These are phyloP conservation scores for Vitis labrusca DNA, from an alignment of 164 flowering plant genomes.

Conservation along the genomic window DNA sequence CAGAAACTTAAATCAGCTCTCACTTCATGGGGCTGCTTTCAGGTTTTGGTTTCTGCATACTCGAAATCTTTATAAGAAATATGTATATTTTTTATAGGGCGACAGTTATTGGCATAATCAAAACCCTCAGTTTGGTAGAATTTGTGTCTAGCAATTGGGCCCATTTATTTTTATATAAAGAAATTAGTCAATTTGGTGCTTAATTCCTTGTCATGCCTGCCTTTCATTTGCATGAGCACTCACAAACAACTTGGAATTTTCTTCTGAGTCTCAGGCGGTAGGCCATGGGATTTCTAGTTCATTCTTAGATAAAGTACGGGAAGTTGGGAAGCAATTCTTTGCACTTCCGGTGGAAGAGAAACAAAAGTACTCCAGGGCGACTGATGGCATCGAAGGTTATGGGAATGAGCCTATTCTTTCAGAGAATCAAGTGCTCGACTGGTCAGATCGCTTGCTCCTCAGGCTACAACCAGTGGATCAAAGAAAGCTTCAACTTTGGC, in stretches of 20 bases:
- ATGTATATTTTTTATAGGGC: too few species aligned
- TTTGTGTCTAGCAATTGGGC: too few species aligned
- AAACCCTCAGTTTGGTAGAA: too few species aligned
- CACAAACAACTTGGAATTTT: not conserved
- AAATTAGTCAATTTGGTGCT: too few species aligned
- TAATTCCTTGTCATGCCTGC: too few species aligned
- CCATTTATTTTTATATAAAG: too few species aligned
- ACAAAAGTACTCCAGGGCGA: slow-evolving; percentile 21
- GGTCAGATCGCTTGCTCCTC: slow-evolving; percentile 40
- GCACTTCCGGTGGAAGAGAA: slow-evolving; percentile 36
- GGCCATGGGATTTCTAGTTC: slow-evolving; percentile 29
- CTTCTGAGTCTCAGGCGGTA: slow-evolving; percentile 19
- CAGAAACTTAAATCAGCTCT: slow-evolving; percentile 35
- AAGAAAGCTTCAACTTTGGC: slow-evolving; percentile 38
- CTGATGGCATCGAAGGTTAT: slow-evolving; percentile 36
- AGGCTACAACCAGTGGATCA: slow-evolving; percentile 24
- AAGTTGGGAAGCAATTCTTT: slow-evolving; percentile 28
- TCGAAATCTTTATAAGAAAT: not conserved
- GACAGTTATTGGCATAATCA: too few species aligned
- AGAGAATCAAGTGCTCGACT: slow-evolving; percentile 40
- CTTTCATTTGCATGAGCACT: too few species aligned
- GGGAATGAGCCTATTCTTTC: slow-evolving; percentile 34
- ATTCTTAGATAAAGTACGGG: slow-evolving; percentile 25
- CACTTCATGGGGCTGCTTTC: slow-evolving; percentile 44
- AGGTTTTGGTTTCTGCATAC: slow-evolving; percentile 23